Percentiles rank a stretch among this genome's conserved stretches.
Evolutionary conservation across 1,284 basidiomycete genomes (phyloP).

Genomic region (Leucoagaricus sp.): DNA sequence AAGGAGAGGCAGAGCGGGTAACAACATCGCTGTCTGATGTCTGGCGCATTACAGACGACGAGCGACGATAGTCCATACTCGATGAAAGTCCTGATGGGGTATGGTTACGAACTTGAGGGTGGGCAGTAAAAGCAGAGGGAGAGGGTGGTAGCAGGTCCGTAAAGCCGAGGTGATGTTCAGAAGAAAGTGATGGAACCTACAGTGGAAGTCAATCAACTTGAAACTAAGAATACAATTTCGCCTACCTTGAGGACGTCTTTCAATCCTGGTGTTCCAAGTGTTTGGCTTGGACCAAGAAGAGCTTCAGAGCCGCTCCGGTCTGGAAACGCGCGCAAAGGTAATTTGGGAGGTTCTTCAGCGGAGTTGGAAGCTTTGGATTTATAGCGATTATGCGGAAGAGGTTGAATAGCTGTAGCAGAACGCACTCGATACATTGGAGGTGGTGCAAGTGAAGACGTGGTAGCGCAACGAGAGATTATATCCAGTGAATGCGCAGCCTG

Average conservation of each 20-base stretch:
- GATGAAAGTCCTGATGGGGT: background rate
- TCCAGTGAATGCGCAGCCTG: constrained; percentile 14
- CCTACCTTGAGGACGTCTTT: constrained; percentile 74
- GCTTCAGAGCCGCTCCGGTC: constrained; percentile 34
- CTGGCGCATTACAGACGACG: constrained; percentile 3
- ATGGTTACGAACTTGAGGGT: constrained; percentile 21
- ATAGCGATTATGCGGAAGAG: background rate
- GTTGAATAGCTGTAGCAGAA: constrained; percentile 8
- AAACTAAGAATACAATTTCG: background rate
- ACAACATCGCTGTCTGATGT: constrained; percentile 1
- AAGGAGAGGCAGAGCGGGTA: background rate
- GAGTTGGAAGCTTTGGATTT: background rate
- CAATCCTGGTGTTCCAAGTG: constrained; percentile 53
- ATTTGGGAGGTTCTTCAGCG: constrained; percentile 7
- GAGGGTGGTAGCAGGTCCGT: constrained; percentile 78
- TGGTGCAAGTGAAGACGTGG: background rate
- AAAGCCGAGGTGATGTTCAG: constrained; percentile 69
- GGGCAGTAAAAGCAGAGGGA: constrained; percentile 57
- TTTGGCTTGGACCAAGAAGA: constrained; percentile 19
- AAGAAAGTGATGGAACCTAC: constrained; percentile 65
- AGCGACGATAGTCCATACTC: constrained; percentile 1
- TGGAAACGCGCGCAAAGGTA: background rate
- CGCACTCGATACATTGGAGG: constrained; percentile 4
- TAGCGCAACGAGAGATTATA: constrained; percentile 2
- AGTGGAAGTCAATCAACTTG: background rate